Percentiles rank a stretch among this genome's conserved stretches.
Evolutionary conservation across 352 stramenopile species (phyloP).

Genomic region (Albugo candida): DNA sequence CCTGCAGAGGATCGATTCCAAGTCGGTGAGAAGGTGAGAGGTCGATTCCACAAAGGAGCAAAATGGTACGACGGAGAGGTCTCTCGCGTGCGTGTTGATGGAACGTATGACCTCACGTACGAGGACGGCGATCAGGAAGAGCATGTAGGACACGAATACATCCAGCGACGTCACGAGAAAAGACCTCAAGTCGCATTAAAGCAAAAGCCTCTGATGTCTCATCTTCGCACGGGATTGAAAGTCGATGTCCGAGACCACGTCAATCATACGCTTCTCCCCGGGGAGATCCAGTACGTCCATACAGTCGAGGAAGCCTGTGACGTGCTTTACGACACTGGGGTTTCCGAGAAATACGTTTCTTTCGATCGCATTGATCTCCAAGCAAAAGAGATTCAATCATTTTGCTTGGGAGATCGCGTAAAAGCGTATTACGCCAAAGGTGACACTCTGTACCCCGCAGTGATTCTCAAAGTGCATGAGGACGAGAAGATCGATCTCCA

Average conservation of each 20-base stretch:
- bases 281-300: too few relatives aligned
- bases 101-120: conserved; percentile 30
- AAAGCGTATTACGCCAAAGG: conserved; percentile 13
- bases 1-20: conserved; percentile 11
- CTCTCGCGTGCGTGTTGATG: conserved; percentile 21
- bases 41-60: conserved; percentile 17
- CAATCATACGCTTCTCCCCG: too few relatives aligned
- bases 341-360: too few relatives aligned
- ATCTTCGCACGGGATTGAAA: too few relatives aligned
- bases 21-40: conserved; percentile 22
- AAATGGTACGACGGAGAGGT: conserved; percentile 43
- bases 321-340: too few relatives aligned
- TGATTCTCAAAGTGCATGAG: conserved; percentile 17
- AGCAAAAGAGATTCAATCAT: too few relatives aligned
- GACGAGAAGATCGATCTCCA: conserved; percentile 42
- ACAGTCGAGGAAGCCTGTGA: too few relatives aligned
- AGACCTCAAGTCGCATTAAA: not conserved
- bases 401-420: conserved; percentile 11
- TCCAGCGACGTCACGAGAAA: not conserved
- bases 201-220: too few relatives aligned
- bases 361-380: too few relatives aligned
- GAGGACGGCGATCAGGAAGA: conserved; percentile 27
- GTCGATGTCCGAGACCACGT: too few relatives aligned
- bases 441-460: conserved; percentile 5
- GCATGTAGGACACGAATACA: conserved; percentile 12